phyloP scores from a whole-genome alignment of 176 grass and related monocot genomes.

The Hyparrhenia diplandra region DNA sequence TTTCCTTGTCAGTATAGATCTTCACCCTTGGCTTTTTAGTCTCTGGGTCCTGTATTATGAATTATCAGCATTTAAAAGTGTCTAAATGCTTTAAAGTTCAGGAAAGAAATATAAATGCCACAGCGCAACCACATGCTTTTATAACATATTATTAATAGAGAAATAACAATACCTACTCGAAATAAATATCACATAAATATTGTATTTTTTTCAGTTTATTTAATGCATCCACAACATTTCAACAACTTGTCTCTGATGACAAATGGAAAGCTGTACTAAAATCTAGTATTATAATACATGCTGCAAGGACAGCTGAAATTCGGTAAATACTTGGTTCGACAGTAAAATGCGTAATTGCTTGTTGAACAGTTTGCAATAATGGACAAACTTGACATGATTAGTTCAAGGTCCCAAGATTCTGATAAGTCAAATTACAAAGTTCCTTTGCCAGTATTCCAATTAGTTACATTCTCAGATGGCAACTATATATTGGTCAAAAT shows the following conservation, averaged over 20 bases:
- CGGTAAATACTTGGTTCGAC: background rate
- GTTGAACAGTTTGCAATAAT: background rate
- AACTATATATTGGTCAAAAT: background rate
- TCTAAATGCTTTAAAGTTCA: slow-evolving; percentile 6
- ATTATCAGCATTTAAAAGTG: slow-evolving; percentile 4
- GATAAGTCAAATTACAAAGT: slow-evolving; percentile 4
- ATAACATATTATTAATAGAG: slow-evolving; percentile 5
- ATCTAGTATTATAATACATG: slow-evolving; percentile 1
- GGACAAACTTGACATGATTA: background rate
- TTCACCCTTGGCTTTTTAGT: slow-evolving; percentile 89
- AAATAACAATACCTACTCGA: slow-evolving; percentile 6
- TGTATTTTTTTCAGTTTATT: background rate
- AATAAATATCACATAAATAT: slow-evolving; percentile 17
- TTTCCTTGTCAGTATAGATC: slow-evolving; percentile 82
- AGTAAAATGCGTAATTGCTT: background rate
- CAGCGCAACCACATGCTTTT: background rate
- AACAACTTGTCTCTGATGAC: background rate
- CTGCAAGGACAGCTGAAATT: slow-evolving; percentile 12
- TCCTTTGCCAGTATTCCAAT: background rate
- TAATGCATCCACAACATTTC: background rate
- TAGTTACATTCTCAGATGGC: background rate
- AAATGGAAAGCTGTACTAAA: background rate
- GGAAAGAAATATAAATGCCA: slow-evolving; percentile 6
- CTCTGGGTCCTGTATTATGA: slow-evolving; percentile 71
- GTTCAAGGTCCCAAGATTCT: background rate